Evolutionary conservation across 2,329 filamentous ascomycete species (phyloP).

Genomic region (Trichothecium sympodiale): DNA sequence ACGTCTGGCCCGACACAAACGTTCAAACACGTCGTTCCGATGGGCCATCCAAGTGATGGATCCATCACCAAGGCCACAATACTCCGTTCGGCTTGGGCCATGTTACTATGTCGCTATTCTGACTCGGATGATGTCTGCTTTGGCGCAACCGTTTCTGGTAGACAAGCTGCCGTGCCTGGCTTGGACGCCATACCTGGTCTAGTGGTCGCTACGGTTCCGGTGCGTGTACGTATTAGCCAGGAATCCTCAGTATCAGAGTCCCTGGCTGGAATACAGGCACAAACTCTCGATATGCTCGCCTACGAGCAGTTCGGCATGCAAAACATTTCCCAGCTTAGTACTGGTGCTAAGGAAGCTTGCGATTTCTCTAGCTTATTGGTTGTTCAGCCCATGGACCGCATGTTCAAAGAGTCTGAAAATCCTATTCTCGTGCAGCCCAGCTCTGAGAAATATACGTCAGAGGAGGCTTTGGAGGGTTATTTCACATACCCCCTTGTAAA

Average conservation of each 20-base stretch:
- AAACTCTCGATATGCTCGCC: constrained; percentile 7
- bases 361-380: neutral
- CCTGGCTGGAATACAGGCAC: constrained; percentile 9
- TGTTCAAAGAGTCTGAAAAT: constrained; percentile 7
- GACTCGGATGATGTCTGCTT: constrained; percentile 13
- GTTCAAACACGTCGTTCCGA: neutral
- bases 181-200: constrained; percentile 17
- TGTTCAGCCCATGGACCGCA: neutral
- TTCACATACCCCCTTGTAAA: constrained; percentile 3
- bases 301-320: constrained; percentile 1
- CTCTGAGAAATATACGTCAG: neutral
- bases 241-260: constrained; percentile 6
- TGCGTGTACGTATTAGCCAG: constrained; percentile 6
- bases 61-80: constrained; percentile 10
- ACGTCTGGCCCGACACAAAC: neutral
- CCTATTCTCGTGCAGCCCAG: neutral
- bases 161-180: constrained; percentile 13
- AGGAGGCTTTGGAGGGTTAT: neutral
- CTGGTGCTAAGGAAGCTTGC: neutral
- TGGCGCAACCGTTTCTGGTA: constrained; percentile 16
- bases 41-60: neutral
- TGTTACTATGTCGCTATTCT: constrained; percentile 11
- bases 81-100: constrained; percentile 14
- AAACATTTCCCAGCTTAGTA: neutral
- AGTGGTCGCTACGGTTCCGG: constrained; percentile 18